Conservation (phyloP, 805 yeast genomes). For the Lachancea kluyveri region DNA sequence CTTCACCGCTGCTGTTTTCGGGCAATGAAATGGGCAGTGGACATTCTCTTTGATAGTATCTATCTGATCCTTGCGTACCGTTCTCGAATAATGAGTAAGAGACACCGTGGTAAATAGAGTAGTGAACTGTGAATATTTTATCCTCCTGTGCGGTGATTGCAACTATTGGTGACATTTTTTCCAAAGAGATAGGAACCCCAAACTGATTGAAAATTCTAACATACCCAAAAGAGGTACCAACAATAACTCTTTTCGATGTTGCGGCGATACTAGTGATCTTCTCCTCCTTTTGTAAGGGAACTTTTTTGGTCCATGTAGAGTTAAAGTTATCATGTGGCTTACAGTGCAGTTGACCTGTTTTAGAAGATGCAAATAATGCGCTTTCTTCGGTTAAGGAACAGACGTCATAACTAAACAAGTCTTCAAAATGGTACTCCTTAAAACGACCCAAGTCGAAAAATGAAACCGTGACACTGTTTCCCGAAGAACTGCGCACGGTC, state of each 20-base stretch:
- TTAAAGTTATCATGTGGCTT: slow-evolving; percentile 61
- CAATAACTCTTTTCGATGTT: slow-evolving; percentile 52
- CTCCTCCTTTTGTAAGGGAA: slow-evolving; percentile 49
- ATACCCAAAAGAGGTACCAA: slow-evolving; percentile 73
- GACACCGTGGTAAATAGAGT: slow-evolving; percentile 23
- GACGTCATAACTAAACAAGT: slow-evolving; percentile 61
- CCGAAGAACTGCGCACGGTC: slow-evolving; percentile 46
- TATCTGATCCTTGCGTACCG: slow-evolving; percentile 21
- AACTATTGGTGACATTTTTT: slow-evolving; percentile 66
- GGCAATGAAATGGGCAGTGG: slow-evolving; percentile 36
- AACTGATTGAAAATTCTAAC: slow-evolving; percentile 61
- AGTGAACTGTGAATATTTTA: slow-evolving; percentile 48
- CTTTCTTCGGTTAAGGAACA: slow-evolving; percentile 70
- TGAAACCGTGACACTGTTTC: slow-evolving; percentile 56
- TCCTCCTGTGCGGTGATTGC: slow-evolving; percentile 60
- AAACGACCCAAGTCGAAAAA: slow-evolving; percentile 75
- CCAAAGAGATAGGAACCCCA: slow-evolving; percentile 68
- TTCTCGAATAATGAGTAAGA: slow-evolving; percentile 26
- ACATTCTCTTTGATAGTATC: slow-evolving; percentile 39
- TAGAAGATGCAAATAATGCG: slow-evolving; percentile 50
- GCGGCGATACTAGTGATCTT: slow-evolving; percentile 63
- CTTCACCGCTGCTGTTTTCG: slow-evolving; percentile 15
- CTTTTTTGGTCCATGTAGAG: slow-evolving; percentile 65
- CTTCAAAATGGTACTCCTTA: slow-evolving; percentile 82
- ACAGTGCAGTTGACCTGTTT: slow-evolving; percentile 46